These are phyloP conservation scores for Sanguinoderma infundibulare DNA, from an alignment of 1,284 basidiomycete genomes.

Conservation along the genomic window DNA sequence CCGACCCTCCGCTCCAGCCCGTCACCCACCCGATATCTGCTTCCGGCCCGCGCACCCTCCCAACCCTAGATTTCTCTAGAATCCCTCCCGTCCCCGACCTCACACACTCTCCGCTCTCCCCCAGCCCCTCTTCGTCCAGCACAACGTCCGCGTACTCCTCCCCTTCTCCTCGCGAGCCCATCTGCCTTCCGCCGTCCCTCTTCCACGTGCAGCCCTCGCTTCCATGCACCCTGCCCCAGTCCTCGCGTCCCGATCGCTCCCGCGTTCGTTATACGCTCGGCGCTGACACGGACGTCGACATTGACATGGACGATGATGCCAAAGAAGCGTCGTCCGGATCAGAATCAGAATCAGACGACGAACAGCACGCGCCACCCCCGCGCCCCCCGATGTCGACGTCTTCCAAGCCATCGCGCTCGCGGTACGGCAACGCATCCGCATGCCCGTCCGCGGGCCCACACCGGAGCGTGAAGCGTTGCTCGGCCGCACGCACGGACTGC, in stretches of 20 bases:
- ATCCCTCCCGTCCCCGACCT: constrained; percentile 20
- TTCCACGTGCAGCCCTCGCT: constrained; percentile 28
- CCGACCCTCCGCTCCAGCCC: constrained; percentile 30
- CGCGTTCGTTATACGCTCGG: neutral
- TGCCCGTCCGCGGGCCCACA: constrained; percentile 7
- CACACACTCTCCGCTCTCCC: constrained; percentile 20
- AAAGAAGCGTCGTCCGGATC: neutral
- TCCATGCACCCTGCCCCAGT: constrained; percentile 2
- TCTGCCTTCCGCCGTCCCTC: constrained; percentile 35
- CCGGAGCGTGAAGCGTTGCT: constrained; percentile 3
- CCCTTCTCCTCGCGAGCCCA: constrained; percentile 24
- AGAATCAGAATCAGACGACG: no score
- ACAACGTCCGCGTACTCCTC: constrained; percentile 22
- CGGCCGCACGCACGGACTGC: constrained; percentile 7
- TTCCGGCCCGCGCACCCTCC: constrained; percentile 8
- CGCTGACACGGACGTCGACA: neutral
- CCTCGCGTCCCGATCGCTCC: neutral
- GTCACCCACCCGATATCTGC: constrained; percentile 13
- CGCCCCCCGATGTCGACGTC: neutral
- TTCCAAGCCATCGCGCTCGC: neutral
- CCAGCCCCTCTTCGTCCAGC: constrained; percentile 16
- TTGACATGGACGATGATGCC: neutral
- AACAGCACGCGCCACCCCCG: neutral
- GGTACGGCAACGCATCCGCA: neutral
- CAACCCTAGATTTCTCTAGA: constrained; percentile 16